Base-by-base conservation (phyloP, 176 grass and related monocot species). In the Zizania latifolia region DNA sequence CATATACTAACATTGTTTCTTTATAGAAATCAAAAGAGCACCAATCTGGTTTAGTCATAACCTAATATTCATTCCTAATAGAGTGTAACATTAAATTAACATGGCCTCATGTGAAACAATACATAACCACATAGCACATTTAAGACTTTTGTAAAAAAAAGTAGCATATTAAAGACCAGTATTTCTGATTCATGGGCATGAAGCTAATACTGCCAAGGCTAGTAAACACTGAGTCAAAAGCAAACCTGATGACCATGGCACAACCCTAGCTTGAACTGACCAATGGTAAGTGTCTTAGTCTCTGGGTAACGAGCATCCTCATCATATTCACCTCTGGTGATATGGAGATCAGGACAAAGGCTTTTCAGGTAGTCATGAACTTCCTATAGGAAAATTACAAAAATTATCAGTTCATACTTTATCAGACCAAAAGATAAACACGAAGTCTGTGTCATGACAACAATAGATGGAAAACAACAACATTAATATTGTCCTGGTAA, bases 311-410 rank as follows among this genome's bases (percentile, higher is more conserved):
- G 82, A 74, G 89, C 76, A 84, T 99, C 92, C 77, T 95, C 92
- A 67, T 99, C 92, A 85, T 99, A 88, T 90, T 99, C 92, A 53
- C 96, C 92, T 86, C 85, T 81, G 23, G 96, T 90, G 57, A 92
- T 86, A 76, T 99, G 92, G 68, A 95, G 86, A 85, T 92, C 92
- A 72, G 96, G 96, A 56, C 96, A 99, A 74, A 99, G 92, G 86
- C 89, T 90, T 84, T 99, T 99, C 74, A 99, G 82, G 66, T 99
- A 95, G 69, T 99, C 96, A 88, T 99, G 87, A 58, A 99, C 71
- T 86, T 99, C 96, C 92, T 99, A 84, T 4, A 72, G 24, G 31
- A 51, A 78, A 36, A 32, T 59, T 23, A 55, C 50, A 15, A 29
- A 77, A 64, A 37, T 45, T 74, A 39, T 77, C 40, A 51, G 56